Evolutionary conservation across 306 rosid species (phyloP).

Genomic region (Prunus mume): DNA sequence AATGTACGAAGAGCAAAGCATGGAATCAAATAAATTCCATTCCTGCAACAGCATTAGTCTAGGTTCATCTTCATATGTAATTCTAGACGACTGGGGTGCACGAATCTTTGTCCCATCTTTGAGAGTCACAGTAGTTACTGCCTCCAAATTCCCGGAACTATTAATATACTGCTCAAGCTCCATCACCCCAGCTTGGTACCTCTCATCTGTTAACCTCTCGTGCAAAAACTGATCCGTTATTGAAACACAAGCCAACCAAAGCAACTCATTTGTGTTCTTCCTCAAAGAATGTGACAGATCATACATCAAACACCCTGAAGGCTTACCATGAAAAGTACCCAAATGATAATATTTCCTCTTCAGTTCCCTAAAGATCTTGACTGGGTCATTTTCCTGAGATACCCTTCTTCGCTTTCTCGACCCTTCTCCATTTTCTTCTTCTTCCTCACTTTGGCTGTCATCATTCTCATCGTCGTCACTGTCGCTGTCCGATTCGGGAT

Average conservation of each 20-base stretch:
- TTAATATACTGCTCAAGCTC: constrained; percentile 89
- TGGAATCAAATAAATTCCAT: constrained; percentile 91
- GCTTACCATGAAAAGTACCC: constrained; percentile 94
- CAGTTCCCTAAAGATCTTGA: constrained; percentile 52
- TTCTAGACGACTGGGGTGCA: constrained; percentile 57
- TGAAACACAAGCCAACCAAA: constrained; percentile 85
- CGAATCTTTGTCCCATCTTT: constrained; percentile 88
- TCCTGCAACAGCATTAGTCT: constrained; percentile 85
- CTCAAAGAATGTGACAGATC: constrained; percentile 77
- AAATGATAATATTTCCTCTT: constrained; percentile 66
- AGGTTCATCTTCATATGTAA: constrained; percentile 93
- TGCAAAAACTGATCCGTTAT: constrained; percentile 92
- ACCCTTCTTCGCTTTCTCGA: constrained; percentile 54
- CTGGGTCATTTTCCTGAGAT: constrained; percentile 46
- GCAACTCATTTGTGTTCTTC: constrained; percentile 82
- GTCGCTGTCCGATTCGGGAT: constrained; percentile 43
- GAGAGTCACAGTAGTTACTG: constrained; percentile 65
- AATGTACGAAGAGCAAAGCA: constrained; percentile 81
- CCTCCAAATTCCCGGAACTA: constrained; percentile 80
- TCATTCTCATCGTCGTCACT: constrained; percentile 42
- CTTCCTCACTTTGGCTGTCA: constrained; percentile 54
- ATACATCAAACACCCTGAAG: constrained; percentile 92
- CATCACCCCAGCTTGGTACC: constrained; percentile 88
- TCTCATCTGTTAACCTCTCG: constrained; percentile 82
- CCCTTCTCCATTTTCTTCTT: constrained; percentile 28